Percentiles rank a stretch among this genome's conserved stretches.
Evolutionary conservation across 2,329 filamentous ascomycete genomes (phyloP).

Genomic region (Magnaporthiopsis incrustans): DNA sequence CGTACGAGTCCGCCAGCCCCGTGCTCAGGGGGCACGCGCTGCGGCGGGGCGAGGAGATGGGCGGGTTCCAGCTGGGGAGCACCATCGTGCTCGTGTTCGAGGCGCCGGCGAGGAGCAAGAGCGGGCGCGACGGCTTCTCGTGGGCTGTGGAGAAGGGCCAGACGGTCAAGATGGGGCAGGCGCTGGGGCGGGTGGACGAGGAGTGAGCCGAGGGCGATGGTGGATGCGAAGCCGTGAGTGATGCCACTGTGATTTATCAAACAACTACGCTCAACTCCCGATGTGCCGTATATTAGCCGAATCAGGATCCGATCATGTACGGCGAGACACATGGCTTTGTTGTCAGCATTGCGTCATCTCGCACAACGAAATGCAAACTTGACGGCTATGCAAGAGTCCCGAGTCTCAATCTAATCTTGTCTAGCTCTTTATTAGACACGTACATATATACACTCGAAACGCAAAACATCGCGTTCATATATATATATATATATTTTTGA

Average conservation of each 20-base stretch:
- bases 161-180: constrained; percentile 81
- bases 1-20: constrained; percentile 68
- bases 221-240: neutral
- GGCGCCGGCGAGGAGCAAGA: constrained; percentile 56
- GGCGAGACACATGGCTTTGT: too few relatives aligned
- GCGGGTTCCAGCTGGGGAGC: constrained; percentile 91
- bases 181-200: constrained; percentile 64
- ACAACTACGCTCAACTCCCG: too few relatives aligned
- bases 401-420: too few relatives aligned
- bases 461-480: too few relatives aligned
- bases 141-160: constrained; percentile 87
- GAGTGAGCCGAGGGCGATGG: neutral
- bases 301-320: too few relatives aligned
- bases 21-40: constrained; percentile 79
- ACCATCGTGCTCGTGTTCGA: constrained; percentile 96
- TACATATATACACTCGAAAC: too few relatives aligned
- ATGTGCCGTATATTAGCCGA: too few relatives aligned
- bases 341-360: too few relatives aligned
- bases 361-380: too few relatives aligned
- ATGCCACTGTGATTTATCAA: neutral
- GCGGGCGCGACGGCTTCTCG: constrained; percentile 62
- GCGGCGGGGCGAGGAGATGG: constrained; percentile 90
- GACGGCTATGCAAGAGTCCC: too few relatives aligned
- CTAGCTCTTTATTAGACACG: too few relatives aligned
- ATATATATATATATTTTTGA: too few relatives aligned